Conservation (phyloP, 2,329 filamentous ascomycete genomes). For the Aspergillus sp. region DNA sequence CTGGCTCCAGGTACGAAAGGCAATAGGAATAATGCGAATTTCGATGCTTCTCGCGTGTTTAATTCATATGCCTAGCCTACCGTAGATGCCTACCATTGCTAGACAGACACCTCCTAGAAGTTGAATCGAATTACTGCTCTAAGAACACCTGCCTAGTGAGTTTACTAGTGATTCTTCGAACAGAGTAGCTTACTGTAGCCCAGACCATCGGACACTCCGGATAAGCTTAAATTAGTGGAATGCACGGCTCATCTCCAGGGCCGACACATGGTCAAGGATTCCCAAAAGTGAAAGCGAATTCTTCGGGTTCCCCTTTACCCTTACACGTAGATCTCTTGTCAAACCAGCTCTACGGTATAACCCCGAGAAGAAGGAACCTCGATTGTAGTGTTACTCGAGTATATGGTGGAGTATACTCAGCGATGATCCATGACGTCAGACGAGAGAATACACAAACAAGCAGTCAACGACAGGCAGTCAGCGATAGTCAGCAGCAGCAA, state of each 20-base stretch:
- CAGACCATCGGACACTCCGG: neutral
- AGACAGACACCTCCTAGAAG: too few species aligned
- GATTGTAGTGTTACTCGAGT: neutral
- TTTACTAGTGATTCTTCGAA: too few species aligned
- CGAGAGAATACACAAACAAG: too few species aligned
- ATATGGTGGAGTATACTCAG: neutral
- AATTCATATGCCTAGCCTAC: too few species aligned
- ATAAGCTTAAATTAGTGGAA: slow-evolving; percentile 11
- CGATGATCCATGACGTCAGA: slow-evolving; percentile 2
- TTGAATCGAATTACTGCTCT: too few species aligned
- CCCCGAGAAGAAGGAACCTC: neutral
- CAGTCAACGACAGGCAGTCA: too few species aligned
- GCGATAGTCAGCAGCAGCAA: neutral
- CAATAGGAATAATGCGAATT: too few species aligned
- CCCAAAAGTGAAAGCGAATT: neutral
- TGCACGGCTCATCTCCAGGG: neutral
- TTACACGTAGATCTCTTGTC: neutral
- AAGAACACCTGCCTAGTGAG: too few species aligned
- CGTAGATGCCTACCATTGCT: too few species aligned
- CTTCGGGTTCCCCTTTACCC: neutral
- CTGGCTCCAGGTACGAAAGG: too few species aligned
- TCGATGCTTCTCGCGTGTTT: too few species aligned
- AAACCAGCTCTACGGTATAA: neutral
- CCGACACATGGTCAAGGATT: neutral
- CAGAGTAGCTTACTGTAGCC: neutral